These are phyloP conservation scores for Myriosclerotinia duriaeana DNA, from an alignment of 2,329 filamentous ascomycete genomes.

Conservation along the genomic window DNA sequence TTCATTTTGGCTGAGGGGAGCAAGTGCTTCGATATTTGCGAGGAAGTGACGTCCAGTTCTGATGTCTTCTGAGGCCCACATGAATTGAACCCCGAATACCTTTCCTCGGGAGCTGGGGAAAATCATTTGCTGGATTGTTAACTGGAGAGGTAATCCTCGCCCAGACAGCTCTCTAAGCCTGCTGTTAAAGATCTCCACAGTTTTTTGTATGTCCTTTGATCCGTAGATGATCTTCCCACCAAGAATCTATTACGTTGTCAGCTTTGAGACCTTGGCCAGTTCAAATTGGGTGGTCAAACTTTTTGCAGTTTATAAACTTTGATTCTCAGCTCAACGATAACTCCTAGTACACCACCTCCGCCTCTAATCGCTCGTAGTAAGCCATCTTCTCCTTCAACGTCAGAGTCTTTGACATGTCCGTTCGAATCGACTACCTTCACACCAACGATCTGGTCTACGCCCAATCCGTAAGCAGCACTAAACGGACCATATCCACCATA, in stretches of 20 bases:
- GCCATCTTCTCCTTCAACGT: no score
- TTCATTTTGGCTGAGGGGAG: constrained; percentile 37
- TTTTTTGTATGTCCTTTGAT: constrained; percentile 37
- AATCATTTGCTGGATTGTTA: constrained; percentile 35
- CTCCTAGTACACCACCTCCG: no score
- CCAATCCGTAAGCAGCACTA: no score
- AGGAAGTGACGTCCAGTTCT: constrained; percentile 39
- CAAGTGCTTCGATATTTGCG: constrained; percentile 37
- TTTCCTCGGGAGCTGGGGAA: constrained; percentile 38
- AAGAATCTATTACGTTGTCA: constrained; percentile 35
- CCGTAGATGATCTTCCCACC: constrained; percentile 41
- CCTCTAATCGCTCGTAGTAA: no score
- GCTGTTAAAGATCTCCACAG: constrained; percentile 35
- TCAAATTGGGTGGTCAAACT: no score
- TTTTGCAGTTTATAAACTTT: no score
- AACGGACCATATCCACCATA: no score
- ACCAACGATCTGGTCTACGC: no score
- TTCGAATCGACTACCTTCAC: no score
- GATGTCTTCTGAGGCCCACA: constrained; percentile 42
- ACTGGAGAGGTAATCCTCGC: constrained; percentile 32
- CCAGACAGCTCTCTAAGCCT: constrained; percentile 34
- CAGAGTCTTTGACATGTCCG: no score
- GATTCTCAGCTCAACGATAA: no score
- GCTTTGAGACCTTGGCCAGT: no score
- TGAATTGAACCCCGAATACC: constrained; percentile 35